Percentiles rank a stretch among this genome's conserved stretches.
Evolutionary conservation across 2,329 filamentous ascomycete species (phyloP).

Genomic region (Nemania serpens): DNA sequence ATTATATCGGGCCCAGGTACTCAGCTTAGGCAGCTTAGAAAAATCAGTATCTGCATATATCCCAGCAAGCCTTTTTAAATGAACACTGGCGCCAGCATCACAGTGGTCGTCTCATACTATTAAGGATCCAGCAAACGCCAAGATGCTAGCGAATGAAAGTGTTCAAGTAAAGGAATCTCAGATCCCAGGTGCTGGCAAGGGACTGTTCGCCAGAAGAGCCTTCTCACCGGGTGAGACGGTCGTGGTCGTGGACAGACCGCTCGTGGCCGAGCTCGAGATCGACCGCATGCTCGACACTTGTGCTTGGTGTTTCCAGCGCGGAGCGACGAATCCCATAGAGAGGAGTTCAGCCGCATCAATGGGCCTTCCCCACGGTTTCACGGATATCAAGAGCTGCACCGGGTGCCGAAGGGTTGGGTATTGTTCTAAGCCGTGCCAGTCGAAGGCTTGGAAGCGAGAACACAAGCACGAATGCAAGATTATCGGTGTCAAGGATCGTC

Average conservation of each 20-base stretch:
- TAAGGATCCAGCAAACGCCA: constrained; percentile 4
- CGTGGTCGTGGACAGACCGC: constrained; percentile 33
- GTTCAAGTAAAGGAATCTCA: constrained; percentile 34
- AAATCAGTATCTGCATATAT: no score
- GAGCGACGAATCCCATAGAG: constrained; percentile 29
- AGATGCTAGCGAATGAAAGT: constrained; percentile 23
- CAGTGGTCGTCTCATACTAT: not conserved
- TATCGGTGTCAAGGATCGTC: constrained; percentile 32
- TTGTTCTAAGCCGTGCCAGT: constrained; percentile 39
- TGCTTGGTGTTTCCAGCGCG: constrained; percentile 38
- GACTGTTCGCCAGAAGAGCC: constrained; percentile 34
- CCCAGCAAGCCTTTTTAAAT: no score
- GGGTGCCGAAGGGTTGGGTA: constrained; percentile 35
- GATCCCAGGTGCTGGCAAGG: constrained; percentile 34
- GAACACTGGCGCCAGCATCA: no score
- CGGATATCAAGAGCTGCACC: constrained; percentile 35
- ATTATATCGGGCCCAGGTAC: no score
- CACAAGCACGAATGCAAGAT: constrained; percentile 40
- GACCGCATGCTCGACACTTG: constrained; percentile 37
- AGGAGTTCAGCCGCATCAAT: constrained; percentile 29
- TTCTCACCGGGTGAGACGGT: constrained; percentile 36
- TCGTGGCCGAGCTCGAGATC: constrained; percentile 34
- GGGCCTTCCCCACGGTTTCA: constrained; percentile 35
- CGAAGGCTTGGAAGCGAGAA: constrained; percentile 38
- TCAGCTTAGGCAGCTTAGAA: no score